Evolutionary conservation across 2,329 filamentous ascomycete genomes (phyloP).

Genomic region (Fusarium tricinctum): DNA sequence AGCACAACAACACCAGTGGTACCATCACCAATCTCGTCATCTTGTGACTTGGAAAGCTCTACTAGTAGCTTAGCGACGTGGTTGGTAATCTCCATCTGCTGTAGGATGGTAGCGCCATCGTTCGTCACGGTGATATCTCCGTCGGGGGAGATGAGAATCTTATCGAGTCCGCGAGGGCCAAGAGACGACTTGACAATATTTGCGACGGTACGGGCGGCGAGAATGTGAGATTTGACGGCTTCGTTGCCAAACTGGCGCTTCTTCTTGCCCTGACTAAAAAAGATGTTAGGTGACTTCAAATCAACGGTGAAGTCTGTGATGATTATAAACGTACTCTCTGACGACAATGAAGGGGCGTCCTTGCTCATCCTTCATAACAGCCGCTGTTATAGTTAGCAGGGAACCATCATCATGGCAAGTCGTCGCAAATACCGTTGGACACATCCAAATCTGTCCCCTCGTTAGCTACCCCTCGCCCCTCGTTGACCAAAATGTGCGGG

Average conservation of each 20-base stretch:
- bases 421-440: constrained; percentile 76
- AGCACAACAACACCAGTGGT: constrained; percentile 98
- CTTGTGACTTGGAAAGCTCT: constrained; percentile 97
- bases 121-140: constrained; percentile 99
- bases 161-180: constrained; percentile 95
- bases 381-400: constrained; percentile 60
- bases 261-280: constrained; percentile 90
- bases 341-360: constrained; percentile 98
- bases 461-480: constrained; percentile 55
- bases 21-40: constrained; percentile 98
- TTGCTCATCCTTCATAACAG: constrained; percentile 95
- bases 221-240: constrained; percentile 97
- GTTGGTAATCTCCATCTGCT: constrained; percentile 99
- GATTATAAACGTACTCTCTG: constrained; percentile 80
- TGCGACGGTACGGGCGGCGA: constrained; percentile 94
- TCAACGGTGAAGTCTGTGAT: constrained; percentile 6
- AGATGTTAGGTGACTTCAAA: constrained; percentile 41
- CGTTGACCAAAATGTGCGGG: constrained; percentile 41
- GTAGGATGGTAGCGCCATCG: constrained; percentile 96
- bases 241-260: constrained; percentile 97
- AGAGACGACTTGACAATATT: constrained; percentile 98
- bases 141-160: constrained; percentile 98
- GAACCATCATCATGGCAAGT: constrained; percentile 19
- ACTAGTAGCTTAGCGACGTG: constrained; percentile 97
- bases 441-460: constrained; percentile 79